These are phyloP conservation scores for Agapanthus africanus DNA, from an alignment of 106 monocot species.

Conservation along the genomic window DNA sequence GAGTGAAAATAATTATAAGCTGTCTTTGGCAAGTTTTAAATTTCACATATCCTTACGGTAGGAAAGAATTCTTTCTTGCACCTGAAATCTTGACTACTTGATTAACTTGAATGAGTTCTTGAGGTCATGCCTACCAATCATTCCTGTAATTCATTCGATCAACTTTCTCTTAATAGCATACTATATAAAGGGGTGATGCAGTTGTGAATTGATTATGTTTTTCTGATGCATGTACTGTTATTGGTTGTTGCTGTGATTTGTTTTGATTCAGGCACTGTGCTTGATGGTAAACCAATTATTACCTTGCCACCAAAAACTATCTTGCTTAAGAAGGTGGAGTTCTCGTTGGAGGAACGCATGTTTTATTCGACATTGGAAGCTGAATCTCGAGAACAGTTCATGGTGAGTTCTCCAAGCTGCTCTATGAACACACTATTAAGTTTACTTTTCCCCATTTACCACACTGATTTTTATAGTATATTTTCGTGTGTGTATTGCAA, in stretches of 20 bases:
- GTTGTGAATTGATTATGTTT: not conserved
- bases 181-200: not conserved
- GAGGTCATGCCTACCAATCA: not conserved
- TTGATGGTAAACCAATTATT: slow-evolving; percentile 90
- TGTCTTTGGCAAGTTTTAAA: not conserved
- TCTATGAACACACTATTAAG: not conserved
- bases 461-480: not conserved
- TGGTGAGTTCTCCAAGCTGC: slow-evolving; percentile 25
- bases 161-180: not conserved
- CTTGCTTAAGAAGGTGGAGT: slow-evolving; percentile 68
- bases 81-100: not conserved
- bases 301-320: slow-evolving; percentile 69
- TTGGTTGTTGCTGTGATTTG: not conserved
- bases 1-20: not conserved
- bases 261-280: slow-evolving; percentile 35
- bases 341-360: slow-evolving; percentile 54
- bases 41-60: no score
- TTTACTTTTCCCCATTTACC: not conserved
- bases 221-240: not conserved
- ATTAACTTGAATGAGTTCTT: not conserved
- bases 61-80: not conserved
- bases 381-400: slow-evolving; percentile 79
- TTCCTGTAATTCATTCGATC: not conserved
- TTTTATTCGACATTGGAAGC: slow-evolving; percentile 78
- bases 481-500: not conserved